Evolutionary conservation across 2,329 filamentous ascomycete genomes (phyloP), one percentile per base, ranked within the genome.

Genomic region (Penicillium sp.): DNA sequence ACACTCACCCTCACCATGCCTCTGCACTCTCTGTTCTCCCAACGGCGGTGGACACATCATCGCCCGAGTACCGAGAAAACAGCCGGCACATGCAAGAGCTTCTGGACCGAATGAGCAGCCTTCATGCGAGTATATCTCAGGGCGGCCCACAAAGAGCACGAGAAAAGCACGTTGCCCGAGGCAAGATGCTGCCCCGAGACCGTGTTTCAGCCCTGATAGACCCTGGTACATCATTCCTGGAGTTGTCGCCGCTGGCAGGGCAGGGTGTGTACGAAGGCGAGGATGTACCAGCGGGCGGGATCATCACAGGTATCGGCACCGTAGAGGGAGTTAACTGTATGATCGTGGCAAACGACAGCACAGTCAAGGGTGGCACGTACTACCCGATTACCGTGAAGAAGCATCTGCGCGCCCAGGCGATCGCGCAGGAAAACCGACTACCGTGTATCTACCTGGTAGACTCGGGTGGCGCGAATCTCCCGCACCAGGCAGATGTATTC

Each of bases 351-450:
- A 96, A 97, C 63, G 91, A 96, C 64, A 94, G 87, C 71, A 96
- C 91, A 13, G 91, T 97, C 59, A 98, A 97, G 71, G 91, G 91
- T 36, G 91, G 91, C 16, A 94, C 91, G 2, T 98, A 98, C 70
- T 97, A 91, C 62, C 91, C 91, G 1, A 88, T 97, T 55, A 98
- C 91, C 0, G 87, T 97, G 43, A 96, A 96, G 74, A 98, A 98
- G 75, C 93, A 97, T 66, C 74, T 97, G 11, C 81, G 91, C 47
- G 91, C 91, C 4, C 93, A 98, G 67, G 83, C 86, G 18, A 86
- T 97, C 49, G 91, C 91, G 0, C 80, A 87, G 51, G 87, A 97
- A 64, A 97, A 97, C 66, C 83, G 68, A 43, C 65, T 85, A 7
- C 81, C 81, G 0, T 97, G 91, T 67, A 87, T 98, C 63, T 98